These are phyloP conservation scores for Boletus patriciae DNA, from an alignment of 768 basidiomycete genomes.

Conservation along the genomic window DNA sequence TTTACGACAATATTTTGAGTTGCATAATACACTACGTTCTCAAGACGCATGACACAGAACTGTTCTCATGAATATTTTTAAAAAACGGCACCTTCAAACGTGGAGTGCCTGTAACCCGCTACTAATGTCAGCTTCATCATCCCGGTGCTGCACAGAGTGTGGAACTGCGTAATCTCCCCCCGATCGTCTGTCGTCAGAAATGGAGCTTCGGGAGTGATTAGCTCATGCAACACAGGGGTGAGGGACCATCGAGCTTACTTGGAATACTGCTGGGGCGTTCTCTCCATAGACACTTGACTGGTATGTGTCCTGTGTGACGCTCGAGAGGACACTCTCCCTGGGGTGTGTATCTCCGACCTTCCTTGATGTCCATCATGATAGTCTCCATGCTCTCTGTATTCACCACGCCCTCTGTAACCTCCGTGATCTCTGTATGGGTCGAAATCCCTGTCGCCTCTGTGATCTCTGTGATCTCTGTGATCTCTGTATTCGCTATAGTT, in stretches of 20 bases:
- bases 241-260: conserved; percentile 17
- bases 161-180: conserved; percentile 22
- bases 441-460: not conserved
- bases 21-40: conserved; percentile 6
- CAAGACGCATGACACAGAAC: conserved; percentile 6
- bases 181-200: conserved; percentile 29
- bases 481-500: conserved; percentile 19
- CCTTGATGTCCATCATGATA: conserved; percentile 11
- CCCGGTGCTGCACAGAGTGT: conserved; percentile 17
- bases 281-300: conserved; percentile 18
- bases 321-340: conserved; percentile 26
- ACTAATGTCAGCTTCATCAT: conserved; percentile 27
- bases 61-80: conserved; percentile 7
- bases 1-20: not conserved
- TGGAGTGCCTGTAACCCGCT: conserved; percentile 23
- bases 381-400: conserved; percentile 19
- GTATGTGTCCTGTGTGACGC: conserved; percentile 28
- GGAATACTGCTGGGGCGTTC: conserved; percentile 13
- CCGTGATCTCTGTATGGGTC: conserved; percentile 8
- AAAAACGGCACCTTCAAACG: conserved; percentile 15
- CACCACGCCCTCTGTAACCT: conserved; percentile 11
- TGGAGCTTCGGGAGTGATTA: conserved; percentile 17
- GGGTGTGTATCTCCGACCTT: conserved; percentile 15
- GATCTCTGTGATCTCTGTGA: conserved; percentile 9
- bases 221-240: not conserved